Evolutionary conservation across 164 flowering plant genomes (phyloP), one percentile per base, ranked within the genome.

Genomic region (Akebia trifoliata): DNA sequence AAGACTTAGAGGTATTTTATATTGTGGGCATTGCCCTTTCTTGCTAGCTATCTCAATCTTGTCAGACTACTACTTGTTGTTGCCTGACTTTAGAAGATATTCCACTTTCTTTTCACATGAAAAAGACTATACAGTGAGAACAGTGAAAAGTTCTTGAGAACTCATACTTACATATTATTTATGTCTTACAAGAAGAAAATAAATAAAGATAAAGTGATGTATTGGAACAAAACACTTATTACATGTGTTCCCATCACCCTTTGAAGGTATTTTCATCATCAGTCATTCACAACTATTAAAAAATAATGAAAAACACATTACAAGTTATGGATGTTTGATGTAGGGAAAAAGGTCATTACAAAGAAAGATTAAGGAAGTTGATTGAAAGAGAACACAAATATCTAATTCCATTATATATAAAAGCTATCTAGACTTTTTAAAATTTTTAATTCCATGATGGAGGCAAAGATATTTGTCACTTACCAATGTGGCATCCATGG

Each of bases 341-440:
- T 43, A 40, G 57, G 47, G 35, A 36, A 54, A n/a, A 62, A 45
- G 30, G 30, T 38, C 54, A 25, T 47, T 24, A 55, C 47, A 62
- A 62, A 52, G 53, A 9, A 35, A 62, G 52, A 62, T 35, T 50
- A 44, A 52, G 64, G 57, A 52, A 52, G 50, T 43, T 61, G 64
- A 61, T 61, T 53, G 50, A 61, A 60, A 50, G 56, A 43, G 4
- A 45, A 40, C 46, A 40, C 40, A 26, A 59, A 28, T 36, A 34
- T 58, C 42, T 58, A 22, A 21, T 32, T 40, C 17, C 35, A 48
- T 48, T 34, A 59, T 57, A 26, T 34, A 59, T 57, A 26, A 3
- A 47, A 2, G 31, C 8, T 34, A n/a, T n/a, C n/a, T 36, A 25
- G 34, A 48, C 18, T 28, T 31, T 18, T 29, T 26, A 26, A 22